phyloP scores from a whole-genome alignment of 768 basidiomycete species.

The Amanita inopinata region DNA sequence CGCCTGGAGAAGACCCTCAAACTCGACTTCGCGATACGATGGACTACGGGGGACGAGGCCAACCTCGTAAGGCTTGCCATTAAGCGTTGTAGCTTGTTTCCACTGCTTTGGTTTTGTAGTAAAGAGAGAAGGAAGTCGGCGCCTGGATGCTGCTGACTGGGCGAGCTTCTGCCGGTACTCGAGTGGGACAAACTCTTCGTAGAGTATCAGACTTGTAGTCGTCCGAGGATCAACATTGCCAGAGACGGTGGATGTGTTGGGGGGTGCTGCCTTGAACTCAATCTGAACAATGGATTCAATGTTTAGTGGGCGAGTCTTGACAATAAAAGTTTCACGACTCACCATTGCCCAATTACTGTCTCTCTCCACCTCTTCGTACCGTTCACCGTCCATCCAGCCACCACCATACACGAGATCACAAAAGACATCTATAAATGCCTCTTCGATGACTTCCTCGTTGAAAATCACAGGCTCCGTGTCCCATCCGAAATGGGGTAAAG shows the following conservation, averaged over 20 bases:
- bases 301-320: too few relatives aligned
- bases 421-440: slow-evolving; percentile 82
- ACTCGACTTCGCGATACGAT: slow-evolving; percentile 60
- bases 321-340: too few relatives aligned
- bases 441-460: slow-evolving; percentile 76
- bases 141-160: slow-evolving; percentile 36
- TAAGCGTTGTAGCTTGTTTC: slow-evolving; percentile 78
- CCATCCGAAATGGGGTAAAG: slow-evolving; percentile 83
- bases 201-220: slow-evolving; percentile 62
- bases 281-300: slow-evolving; percentile 39
- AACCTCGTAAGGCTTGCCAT: slow-evolving; percentile 66
- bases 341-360: slow-evolving; percentile 94
- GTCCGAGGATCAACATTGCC: slow-evolving; percentile 59
- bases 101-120: slow-evolving; percentile 51
- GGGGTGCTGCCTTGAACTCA: slow-evolving; percentile 75
- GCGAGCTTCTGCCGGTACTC: slow-evolving; percentile 78
- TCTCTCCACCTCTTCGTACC: slow-evolving; percentile 65
- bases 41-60: slow-evolving; percentile 46
- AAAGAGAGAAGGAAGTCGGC: slow-evolving; percentile 66
- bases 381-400: slow-evolving; percentile 76
- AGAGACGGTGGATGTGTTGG: slow-evolving; percentile 23
- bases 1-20: slow-evolving; percentile 62
- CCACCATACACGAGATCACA: slow-evolving; percentile 74
- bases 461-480: slow-evolving; percentile 81
- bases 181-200: slow-evolving; percentile 89